Evolutionary conservation across 345 rosid species (phyloP), one percentile per base, ranked within the genome.

Genomic region (Melaleuca quinquenervia): DNA sequence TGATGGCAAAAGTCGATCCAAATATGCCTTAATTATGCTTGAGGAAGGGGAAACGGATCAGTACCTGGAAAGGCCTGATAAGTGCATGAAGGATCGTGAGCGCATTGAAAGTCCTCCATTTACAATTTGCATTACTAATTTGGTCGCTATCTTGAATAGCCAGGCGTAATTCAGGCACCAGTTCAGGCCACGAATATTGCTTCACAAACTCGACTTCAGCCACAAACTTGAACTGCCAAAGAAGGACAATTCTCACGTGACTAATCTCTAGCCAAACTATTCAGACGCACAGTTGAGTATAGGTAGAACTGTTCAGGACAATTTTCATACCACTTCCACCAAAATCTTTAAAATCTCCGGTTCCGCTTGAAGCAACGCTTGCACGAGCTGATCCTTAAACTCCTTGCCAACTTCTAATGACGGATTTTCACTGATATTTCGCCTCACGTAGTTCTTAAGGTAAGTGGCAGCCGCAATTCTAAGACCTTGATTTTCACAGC

Each of bases 31-130:
- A 70, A 70, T 11, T 36, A 21, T 70, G 80, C 80, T 32, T 1
- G 3, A 84, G 82, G 64, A 52, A 22, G 82, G 45, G 11, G 51
- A 44, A 54, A 55, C 52, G 11, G 84, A 44, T 60, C 50, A 51
- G 82, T 86, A 96, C 98, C 96, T 96, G 96, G 87, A 96, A 96
- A 90, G 98, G 98, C 87, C 93, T 93, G 83, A 95, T 84, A 82
- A 93, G 91, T 24, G 95, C 89, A n/a, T 92, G 96, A 83, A 96
- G 94, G 70, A 92, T 90, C 84, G 91, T 87, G 87, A 96, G 91
- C 53, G 93, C 88, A 84, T 95, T 96, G 82, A 95, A 86, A 80
- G 93, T 91, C 86, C 89, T 90, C 94, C 94, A 95, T 58, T 88
- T 90, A 82, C 87, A 85, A 78, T 87, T 90, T 52, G 87, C 86